Conservation (phyloP, 306 rosid genomes). For the Carpinus viminea region DNA sequence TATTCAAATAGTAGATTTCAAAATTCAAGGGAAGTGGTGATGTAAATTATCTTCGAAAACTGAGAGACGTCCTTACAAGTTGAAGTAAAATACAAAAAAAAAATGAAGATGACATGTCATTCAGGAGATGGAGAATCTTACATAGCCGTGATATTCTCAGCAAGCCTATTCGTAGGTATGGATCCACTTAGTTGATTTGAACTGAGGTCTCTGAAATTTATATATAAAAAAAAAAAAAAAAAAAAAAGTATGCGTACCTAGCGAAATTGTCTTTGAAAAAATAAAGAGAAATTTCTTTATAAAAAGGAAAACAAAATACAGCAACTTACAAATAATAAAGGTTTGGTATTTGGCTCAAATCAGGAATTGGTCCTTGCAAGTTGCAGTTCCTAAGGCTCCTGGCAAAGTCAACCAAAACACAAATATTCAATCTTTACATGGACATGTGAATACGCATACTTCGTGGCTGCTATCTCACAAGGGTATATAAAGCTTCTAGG, state of each 20-base stretch:
- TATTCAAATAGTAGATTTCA: slow-evolving; percentile 12
- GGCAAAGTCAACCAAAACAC: slow-evolving; percentile 32
- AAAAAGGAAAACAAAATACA: slow-evolving; percentile 18
- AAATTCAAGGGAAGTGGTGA: neutral
- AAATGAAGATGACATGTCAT: too few relatives aligned
- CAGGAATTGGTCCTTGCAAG: slow-evolving; percentile 83
- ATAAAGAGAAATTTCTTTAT: slow-evolving; percentile 14
- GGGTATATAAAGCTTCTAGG: neutral
- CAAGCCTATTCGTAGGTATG: slow-evolving; percentile 55
- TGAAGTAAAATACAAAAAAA: too few relatives aligned
- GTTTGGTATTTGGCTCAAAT: slow-evolving; percentile 58
- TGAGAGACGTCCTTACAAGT: too few relatives aligned
- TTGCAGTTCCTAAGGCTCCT: slow-evolving; percentile 93
- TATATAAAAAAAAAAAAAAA: slow-evolving; percentile 19
- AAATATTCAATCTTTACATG: neutral
- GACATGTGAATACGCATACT: neutral
- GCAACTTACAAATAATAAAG: slow-evolving; percentile 70
- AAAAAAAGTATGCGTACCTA: slow-evolving; percentile 12
- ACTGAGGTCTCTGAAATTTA: slow-evolving; percentile 78
- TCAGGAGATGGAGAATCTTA: slow-evolving; percentile 33
- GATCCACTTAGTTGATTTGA: slow-evolving; percentile 65
- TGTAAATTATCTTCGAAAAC: slow-evolving; percentile 1
- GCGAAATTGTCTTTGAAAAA: slow-evolving; percentile 7
- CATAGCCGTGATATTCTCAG: slow-evolving; percentile 74
- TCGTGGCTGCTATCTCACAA: neutral